phyloP scores from a whole-genome alignment of 2,329 filamentous ascomycete genomes.

The Claviceps digitariae region DNA sequence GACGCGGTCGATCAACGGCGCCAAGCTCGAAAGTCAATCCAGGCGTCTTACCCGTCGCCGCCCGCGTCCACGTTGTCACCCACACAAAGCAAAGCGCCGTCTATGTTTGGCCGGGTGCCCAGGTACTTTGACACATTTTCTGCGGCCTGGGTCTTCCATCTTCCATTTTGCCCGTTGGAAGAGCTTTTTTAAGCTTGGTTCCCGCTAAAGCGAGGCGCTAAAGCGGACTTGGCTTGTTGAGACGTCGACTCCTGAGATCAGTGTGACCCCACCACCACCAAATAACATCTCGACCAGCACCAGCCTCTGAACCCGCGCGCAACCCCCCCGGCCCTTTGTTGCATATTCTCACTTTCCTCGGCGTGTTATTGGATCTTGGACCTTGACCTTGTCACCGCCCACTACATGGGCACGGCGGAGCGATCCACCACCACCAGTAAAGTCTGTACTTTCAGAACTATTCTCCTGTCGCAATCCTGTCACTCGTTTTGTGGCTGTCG shows the following conservation, averaged over 20 bases:
- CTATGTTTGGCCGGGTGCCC: neutral
- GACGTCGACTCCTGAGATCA: neutral
- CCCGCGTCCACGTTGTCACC: neutral
- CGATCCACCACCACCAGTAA: slow-evolving; percentile 3
- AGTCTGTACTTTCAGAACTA: neutral
- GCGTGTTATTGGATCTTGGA: neutral
- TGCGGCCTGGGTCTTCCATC: neutral
- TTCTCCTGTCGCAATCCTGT: neutral
- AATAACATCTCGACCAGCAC: neutral
- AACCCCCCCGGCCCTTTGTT: neutral
- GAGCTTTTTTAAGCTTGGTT: neutral
- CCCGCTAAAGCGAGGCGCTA: neutral
- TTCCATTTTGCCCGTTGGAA: neutral
- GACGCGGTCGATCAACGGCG: neutral
- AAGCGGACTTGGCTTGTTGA: neutral
- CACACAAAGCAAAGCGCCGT: neutral
- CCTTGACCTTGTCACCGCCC: slow-evolving; percentile 2
- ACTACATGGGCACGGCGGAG: slow-evolving; percentile 1
- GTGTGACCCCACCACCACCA: neutral
- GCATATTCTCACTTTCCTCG: neutral
- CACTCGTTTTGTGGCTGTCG: neutral
- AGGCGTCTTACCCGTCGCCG: neutral
- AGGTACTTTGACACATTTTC: neutral
- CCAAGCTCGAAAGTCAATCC: neutral
- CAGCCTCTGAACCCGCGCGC: neutral